Evolutionary conservation across 306 rosid genomes (phyloP).

Genomic region (Abrus precatorius): DNA sequence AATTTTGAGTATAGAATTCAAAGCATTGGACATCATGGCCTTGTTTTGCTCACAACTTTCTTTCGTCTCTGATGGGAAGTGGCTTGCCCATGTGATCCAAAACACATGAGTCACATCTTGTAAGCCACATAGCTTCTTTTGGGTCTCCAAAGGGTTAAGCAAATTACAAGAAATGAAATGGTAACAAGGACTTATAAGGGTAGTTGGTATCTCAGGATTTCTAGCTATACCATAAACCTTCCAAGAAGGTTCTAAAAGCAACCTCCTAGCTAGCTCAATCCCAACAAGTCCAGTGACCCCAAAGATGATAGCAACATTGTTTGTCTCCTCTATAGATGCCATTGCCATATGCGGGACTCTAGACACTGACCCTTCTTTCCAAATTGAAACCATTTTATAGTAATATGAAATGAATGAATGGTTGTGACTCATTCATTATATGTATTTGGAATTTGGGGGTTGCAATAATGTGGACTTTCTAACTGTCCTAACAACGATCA

Average conservation of each 20-base stretch:
- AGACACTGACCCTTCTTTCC: conserved; percentile 17
- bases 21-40: conserved; percentile 82
- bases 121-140: conserved; percentile 57
- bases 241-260: conserved; percentile 67
- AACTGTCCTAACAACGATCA: conserved; percentile 42
- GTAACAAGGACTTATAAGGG: conserved; percentile 57
- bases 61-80: conserved; percentile 67
- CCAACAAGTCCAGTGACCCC: conserved; percentile 94
- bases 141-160: conserved; percentile 68
- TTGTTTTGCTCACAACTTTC: conserved; percentile 68
- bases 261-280: conserved; percentile 66
- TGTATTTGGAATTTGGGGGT: conserved; percentile 36
- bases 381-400: conserved; percentile 58
- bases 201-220: conserved; percentile 51
- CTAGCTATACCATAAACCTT: conserved; percentile 92
- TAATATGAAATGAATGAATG: neutral
- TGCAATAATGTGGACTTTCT: conserved; percentile 48
- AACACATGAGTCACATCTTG: conserved; percentile 82
- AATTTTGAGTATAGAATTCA: conserved; percentile 58
- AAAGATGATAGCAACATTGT: conserved; percentile 76
- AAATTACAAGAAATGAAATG: conserved; percentile 87
- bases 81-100: conserved; percentile 98
- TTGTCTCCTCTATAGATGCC: conserved; percentile 54
- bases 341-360: conserved; percentile 43
- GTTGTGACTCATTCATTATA: neutral